A percentile compares a stretch with the other conserved stretches of the same genome.
These are phyloP conservation scores for Leccinum fuscescens DNA, from an alignment of 1,284 basidiomycete species.

Conservation along the genomic window DNA sequence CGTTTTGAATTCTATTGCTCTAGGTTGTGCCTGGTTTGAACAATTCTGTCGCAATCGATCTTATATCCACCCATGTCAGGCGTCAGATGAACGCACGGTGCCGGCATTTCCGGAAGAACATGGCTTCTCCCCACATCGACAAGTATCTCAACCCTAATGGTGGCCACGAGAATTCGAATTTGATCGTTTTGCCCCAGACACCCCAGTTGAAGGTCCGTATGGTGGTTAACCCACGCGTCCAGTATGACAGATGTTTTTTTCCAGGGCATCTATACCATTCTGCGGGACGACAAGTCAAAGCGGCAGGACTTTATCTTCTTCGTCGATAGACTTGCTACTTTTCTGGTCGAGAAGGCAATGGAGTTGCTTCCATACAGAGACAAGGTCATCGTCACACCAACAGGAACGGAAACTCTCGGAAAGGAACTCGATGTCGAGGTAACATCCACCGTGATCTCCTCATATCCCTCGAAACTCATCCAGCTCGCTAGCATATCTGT, in stretches of 20 bases:
- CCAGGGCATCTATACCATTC: slow-evolving; percentile 85
- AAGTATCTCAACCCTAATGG: slow-evolving; percentile 35
- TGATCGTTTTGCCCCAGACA: slow-evolving; percentile 77
- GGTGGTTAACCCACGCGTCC: slow-evolving; percentile 43
- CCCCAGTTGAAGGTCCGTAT: slow-evolving; percentile 71
- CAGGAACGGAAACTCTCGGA: slow-evolving; percentile 57
- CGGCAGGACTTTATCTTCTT: slow-evolving; percentile 91
- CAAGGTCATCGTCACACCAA: slow-evolving; percentile 69
- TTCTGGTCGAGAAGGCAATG: slow-evolving; percentile 84
- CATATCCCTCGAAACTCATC: slow-evolving; percentile 1
- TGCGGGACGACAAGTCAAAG: slow-evolving; percentile 70
- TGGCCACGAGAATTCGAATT: slow-evolving; percentile 45
- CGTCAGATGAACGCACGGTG: slow-evolving; percentile 80
- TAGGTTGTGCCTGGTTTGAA: slow-evolving; percentile 90
- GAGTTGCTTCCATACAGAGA: slow-evolving; percentile 73
- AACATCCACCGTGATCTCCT: slow-evolving; percentile 9
- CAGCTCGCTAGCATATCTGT: slow-evolving; percentile 52
- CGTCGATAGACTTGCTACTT: slow-evolving; percentile 79
- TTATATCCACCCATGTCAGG: slow-evolving; percentile 90
- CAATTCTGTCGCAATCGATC: slow-evolving; percentile 88
- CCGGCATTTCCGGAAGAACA: slow-evolving; percentile 69
- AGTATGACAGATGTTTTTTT: slow-evolving; percentile 3
- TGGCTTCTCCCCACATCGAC: slow-evolving; percentile 49
- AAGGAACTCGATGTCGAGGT: slow-evolving; percentile 61
- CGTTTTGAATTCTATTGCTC: neutral